A percentile compares a stretch with the other conserved stretches of the same genome.
Evolutionary conservation across 345 rosid species (phyloP).

Genomic region (Populus simonii): DNA sequence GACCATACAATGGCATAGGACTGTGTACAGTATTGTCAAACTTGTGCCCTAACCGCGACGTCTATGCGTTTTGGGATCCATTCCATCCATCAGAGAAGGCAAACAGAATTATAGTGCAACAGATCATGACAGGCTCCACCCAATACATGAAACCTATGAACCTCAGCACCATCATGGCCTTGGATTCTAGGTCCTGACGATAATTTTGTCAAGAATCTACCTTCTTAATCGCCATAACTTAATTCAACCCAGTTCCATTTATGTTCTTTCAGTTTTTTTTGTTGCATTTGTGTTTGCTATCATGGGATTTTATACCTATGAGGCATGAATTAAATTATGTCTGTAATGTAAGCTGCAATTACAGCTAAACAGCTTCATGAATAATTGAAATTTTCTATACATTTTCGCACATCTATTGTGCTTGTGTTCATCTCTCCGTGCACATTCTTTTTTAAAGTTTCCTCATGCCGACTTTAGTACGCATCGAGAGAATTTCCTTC

Average conservation of each 20-base stretch:
- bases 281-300: neutral
- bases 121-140: constrained; percentile 47
- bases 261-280: neutral
- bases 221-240: neutral
- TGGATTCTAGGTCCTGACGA: constrained; percentile 38
- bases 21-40: constrained; percentile 16
- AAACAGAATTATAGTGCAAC: constrained; percentile 50
- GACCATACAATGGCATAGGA: constrained; percentile 23
- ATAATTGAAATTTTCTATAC: neutral
- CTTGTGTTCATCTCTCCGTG: neutral
- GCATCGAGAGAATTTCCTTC: too few species aligned
- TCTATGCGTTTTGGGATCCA: constrained; percentile 25
- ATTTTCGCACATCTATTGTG: neutral
- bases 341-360: neutral
- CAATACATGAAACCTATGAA: constrained; percentile 76
- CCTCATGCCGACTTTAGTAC: too few species aligned
- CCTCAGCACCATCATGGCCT: constrained; percentile 57
- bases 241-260: neutral
- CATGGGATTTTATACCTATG: neutral
- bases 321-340: neutral
- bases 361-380: neutral
- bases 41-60: constrained; percentile 14
- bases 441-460: neutral
- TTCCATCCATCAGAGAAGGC: constrained; percentile 87
- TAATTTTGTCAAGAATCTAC: neutral